A percentile compares a stretch with the other conserved stretches of the same genome.
Evolutionary conservation across 116 monocot genomes (phyloP).

Genomic region (Posidonia oceanica): DNA sequence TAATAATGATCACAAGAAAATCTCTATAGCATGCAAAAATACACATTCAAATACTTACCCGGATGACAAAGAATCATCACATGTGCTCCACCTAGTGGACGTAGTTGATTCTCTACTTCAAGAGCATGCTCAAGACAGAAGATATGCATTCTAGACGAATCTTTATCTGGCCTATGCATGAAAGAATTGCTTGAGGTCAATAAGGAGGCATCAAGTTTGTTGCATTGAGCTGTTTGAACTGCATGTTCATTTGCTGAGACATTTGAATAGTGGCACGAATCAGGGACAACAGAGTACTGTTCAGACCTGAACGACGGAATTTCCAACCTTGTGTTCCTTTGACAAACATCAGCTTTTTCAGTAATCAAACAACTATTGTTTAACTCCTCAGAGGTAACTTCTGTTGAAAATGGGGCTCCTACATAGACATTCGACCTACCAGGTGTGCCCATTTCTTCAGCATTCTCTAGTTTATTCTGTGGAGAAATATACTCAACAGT

Average conservation of each 20-base stretch:
- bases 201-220: constrained; percentile 3
- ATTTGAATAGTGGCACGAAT: constrained; percentile 2
- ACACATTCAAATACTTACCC: constrained; percentile 33
- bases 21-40: neutral
- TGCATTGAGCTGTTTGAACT: constrained; percentile 1
- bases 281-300: neutral
- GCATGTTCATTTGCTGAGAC: constrained; percentile 5
- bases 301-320: neutral
- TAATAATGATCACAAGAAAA: no score
- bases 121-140: constrained; percentile 97
- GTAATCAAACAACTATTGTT: neutral
- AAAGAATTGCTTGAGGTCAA: constrained; percentile 12
- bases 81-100: constrained; percentile 51
- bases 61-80: constrained; percentile 87
- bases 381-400: neutral
- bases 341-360: neutral
- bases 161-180: constrained; percentile 44
- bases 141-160: constrained; percentile 94
- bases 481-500: neutral
- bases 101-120: constrained; percentile 71
- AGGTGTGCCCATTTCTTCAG: neutral
- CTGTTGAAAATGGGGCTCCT: neutral
- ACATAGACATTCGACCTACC: neutral
- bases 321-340: neutral
- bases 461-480: neutral